These are phyloP conservation scores for Candida tetrigidarum DNA, from an alignment of 1,139 yeast species.

Conservation along the genomic window DNA sequence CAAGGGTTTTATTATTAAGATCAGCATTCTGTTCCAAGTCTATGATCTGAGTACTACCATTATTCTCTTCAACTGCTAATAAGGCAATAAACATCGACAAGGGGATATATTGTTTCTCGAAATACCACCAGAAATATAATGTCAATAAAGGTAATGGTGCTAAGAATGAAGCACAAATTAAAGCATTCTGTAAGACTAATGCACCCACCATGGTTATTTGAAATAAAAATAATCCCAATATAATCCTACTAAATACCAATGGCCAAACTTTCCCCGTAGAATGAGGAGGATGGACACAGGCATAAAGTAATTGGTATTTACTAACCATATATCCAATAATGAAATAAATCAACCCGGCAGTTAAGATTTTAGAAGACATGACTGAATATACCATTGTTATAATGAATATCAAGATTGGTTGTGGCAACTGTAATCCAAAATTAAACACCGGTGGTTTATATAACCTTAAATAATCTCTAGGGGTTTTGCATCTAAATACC, in stretches of 20 bases:
- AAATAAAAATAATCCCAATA: conserved; percentile 62
- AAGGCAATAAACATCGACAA: conserved; percentile 85
- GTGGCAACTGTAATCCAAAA: conserved; percentile 68
- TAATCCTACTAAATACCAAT: conserved; percentile 59
- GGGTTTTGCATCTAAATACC: conserved; percentile 55
- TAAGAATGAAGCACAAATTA: conserved; percentile 68
- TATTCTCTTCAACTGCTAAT: conserved; percentile 45
- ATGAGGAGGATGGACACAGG: conserved; percentile 72
- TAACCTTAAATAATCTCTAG: conserved; percentile 50
- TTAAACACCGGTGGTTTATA: conserved; percentile 69
- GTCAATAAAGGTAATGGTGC: conserved; percentile 78
- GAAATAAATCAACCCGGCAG: conserved; percentile 68
- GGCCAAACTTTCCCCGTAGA: conserved; percentile 78
- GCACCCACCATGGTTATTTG: conserved; percentile 95
- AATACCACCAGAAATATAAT: conserved; percentile 72
- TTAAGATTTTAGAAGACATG: conserved; percentile 64
- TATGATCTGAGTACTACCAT: conserved; percentile 1
- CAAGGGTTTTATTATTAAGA: conserved; percentile 48
- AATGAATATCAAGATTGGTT: conserved; percentile 63
- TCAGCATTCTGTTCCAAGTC: conserved; percentile 18
- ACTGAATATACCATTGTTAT: conserved; percentile 66
- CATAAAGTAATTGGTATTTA: conserved; percentile 66
- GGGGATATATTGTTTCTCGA: conserved; percentile 81
- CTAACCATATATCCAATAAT: conserved; percentile 65
- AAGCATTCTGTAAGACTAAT: conserved; percentile 78